Conservation (phyloP, 1,284 basidiomycete genomes). For the Cerrena zonata region DNA sequence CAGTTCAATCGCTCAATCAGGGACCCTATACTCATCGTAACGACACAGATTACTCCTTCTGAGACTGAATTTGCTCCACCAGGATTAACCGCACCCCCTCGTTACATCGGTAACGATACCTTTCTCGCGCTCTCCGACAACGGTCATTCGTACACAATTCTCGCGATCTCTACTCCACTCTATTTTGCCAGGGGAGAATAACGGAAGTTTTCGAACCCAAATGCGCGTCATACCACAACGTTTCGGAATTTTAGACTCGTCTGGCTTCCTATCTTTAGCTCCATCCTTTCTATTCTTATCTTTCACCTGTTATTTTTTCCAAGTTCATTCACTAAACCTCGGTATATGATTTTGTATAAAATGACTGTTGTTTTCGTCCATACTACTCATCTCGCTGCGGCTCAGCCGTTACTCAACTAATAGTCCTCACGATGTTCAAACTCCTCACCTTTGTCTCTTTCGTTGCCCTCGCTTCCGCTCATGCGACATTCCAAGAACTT, state of each 20-base stretch:
- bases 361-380: background rate
- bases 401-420: background rate
- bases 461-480: slow-evolving; percentile 29
- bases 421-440: background rate
- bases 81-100: background rate
- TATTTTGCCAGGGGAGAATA: background rate
- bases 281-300: background rate
- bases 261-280: background rate
- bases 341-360: background rate
- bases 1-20: background rate
- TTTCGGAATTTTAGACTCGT: background rate
- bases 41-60: too few species aligned
- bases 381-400: background rate
- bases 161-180: background rate
- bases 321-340: background rate
- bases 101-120: background rate
- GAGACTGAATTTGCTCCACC: too few species aligned
- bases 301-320: background rate
- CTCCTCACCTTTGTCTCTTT: background rate
- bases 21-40: background rate
- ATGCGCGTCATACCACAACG: background rate
- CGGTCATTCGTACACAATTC: background rate
- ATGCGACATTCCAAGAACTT: slow-evolving; percentile 49
- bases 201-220: background rate
- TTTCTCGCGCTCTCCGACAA: background rate